Conservation (phyloP, 2,329 filamentous ascomycete genomes). For the Scortechinia acanthostroma region DNA sequence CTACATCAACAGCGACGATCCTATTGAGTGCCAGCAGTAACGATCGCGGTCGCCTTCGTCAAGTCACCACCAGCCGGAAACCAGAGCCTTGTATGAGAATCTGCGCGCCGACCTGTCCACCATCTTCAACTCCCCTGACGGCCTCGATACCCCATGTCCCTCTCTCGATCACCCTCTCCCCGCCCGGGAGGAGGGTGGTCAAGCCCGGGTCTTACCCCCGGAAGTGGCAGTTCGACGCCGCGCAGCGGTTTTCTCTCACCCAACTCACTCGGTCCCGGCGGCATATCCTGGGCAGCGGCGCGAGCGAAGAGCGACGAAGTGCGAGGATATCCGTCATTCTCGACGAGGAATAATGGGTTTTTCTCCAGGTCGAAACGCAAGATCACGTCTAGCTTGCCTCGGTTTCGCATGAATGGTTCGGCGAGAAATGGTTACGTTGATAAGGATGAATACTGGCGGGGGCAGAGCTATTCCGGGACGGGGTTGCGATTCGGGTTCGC, state of each 20-base stretch:
- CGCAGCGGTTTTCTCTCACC: constrained; percentile 28
- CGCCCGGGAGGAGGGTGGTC: constrained; percentile 81
- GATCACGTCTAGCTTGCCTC: constrained; percentile 72
- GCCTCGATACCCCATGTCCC: neutral
- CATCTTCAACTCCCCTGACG: too few species aligned
- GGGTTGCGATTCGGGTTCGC: constrained; percentile 34
- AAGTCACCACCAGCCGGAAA: too few species aligned
- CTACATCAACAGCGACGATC: too few species aligned
- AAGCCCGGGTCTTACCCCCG: constrained; percentile 70
- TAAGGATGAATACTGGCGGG: constrained; percentile 28
- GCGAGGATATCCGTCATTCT: constrained; percentile 67
- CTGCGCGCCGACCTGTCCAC: too few species aligned
- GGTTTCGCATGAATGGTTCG: constrained; percentile 45
- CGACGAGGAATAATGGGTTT: constrained; percentile 77
- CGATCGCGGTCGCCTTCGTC: too few species aligned
- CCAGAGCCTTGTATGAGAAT: too few species aligned
- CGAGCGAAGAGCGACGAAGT: constrained; percentile 74
- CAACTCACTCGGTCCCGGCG: constrained; percentile 37
- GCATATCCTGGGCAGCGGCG: constrained; percentile 65
- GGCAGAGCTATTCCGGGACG: constrained; percentile 33
- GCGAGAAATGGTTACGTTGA: constrained; percentile 60
- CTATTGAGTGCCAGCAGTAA: too few species aligned
- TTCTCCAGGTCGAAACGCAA: constrained; percentile 77
- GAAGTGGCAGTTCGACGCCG: constrained; percentile 61
- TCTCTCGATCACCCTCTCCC: constrained; percentile 48